Base-by-base conservation (phyloP, 78 protist species). In the Dictyostelium brefeldianum region DNA sequence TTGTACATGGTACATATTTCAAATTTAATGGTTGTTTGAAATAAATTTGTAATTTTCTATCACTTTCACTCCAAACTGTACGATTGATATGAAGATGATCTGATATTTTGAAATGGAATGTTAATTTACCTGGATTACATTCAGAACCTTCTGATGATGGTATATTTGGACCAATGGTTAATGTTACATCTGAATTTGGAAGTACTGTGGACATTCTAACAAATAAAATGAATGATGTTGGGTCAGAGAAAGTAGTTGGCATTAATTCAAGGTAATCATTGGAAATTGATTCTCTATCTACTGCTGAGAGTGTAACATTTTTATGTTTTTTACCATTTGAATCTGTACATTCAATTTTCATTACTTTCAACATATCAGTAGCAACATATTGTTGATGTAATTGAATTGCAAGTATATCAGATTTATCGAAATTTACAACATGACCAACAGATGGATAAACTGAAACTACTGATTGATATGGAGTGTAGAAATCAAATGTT, bases 111-210 rank as follows among this genome's bases (percentile, higher is more conserved):
- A 74, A 84, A 20, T 6, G 7, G 46, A 27, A 54, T 1, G 78
- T 41, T 9, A 54, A 43, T 20, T 46, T 20, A 18, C 51, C 47
- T 41, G 65, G 73, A 46, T 51, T 43, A 5, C 12, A 7, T 31
- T 50, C 57, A 12, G 78, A 41, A 54, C 92, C 92, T 18, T 84
- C 92, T 5, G 83, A 41, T 1, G 83, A 84, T 74, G 92, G 82
- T 11, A 84, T 74, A 56, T 64, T 51, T 43, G 81, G 74, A 22
- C 82, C 82, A 51, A 84, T 18, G 0, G 75, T n/a, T 7, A 84
- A 31, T 12, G 78, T 36, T 7, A 74, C 22, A 10, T 25, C 27
- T 6, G 92, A 75, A 41, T 74, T 84, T 43, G 92, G 46, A 8
- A 56, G 17, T 4, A 74, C 18, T 27, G 65, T 22, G 56, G 82